phyloP scores from a whole-genome alignment of 78 protist genomes.

The Cavenderia fasciculata region DNA sequence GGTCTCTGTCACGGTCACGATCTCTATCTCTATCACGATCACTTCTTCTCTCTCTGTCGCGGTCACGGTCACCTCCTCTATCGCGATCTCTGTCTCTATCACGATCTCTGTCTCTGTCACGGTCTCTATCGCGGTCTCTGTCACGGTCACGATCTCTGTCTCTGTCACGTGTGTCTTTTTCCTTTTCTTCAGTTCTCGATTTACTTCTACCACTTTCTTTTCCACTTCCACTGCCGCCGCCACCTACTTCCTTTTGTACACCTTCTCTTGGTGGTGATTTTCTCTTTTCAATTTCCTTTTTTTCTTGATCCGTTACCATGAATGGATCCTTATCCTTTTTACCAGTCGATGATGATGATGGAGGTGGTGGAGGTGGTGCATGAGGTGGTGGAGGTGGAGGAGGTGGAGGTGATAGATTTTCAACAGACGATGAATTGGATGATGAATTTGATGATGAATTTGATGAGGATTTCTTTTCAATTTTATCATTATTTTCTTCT shows the following conservation, averaged over 20 bases:
- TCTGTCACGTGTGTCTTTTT: not conserved
- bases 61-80: not conserved
- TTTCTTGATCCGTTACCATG: constrained; percentile 17
- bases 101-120: constrained; percentile 18
- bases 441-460: not conserved
- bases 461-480: not conserved
- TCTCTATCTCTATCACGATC: constrained; percentile 21
- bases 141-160: constrained; percentile 52
- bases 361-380: constrained; percentile 2
- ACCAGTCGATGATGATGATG: not conserved
- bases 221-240: not conserved
- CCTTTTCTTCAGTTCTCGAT: not conserved
- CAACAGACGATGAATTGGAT: not conserved
- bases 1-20: not conserved
- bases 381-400: not conserved
- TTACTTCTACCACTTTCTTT: not conserved
- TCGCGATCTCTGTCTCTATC: constrained; percentile 7
- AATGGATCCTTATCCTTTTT: constrained; percentile 23
- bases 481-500: not conserved
- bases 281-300: constrained; percentile 18
- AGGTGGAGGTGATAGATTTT: not conserved
- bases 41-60: not conserved
- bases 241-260: not conserved
- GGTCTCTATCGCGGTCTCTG: constrained; percentile 18
- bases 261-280: not conserved